Evolutionary conservation across 345 rosid genomes (phyloP).

Genomic region (Moricandia moricandioides): DNA sequence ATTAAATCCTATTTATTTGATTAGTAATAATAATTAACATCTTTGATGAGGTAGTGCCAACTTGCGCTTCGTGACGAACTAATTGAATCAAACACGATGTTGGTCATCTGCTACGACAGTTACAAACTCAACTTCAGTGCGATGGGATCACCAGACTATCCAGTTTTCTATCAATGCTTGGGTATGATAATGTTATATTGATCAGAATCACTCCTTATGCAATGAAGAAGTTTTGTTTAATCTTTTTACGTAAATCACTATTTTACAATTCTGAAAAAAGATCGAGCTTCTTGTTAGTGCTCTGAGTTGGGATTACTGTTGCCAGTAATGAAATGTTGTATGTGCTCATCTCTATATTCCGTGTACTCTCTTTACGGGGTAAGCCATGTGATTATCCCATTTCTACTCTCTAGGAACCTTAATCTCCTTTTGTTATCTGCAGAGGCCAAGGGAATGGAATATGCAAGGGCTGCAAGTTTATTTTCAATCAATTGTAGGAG

Average conservation of each 20-base stretch:
- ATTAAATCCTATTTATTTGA: neutral
- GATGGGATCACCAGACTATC: too few species aligned
- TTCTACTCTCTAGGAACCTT: constrained; percentile 13
- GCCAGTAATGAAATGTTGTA: neutral
- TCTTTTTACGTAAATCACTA: too few species aligned
- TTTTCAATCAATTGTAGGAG: constrained; percentile 68
- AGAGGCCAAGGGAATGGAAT: constrained; percentile 91
- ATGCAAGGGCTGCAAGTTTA: constrained; percentile 82
- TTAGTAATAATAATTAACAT: neutral
- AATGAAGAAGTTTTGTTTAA: too few species aligned
- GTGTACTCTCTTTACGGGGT: constrained; percentile 88
- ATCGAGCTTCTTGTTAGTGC: neutral
- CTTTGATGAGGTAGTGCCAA: constrained; percentile 1
- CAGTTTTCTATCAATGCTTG: too few species aligned
- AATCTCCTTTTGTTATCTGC: constrained; percentile 34
- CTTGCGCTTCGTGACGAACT: constrained; percentile 7
- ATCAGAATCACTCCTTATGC: neutral
- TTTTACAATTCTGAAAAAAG: too few species aligned
- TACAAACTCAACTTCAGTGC: too few species aligned
- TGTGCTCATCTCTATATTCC: constrained; percentile 72
- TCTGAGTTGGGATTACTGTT: neutral
- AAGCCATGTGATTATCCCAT: constrained; percentile 19
- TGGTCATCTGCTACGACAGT: too few species aligned
- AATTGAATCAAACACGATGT: neutral
- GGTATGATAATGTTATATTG: too few species aligned